Evolutionary conservation across 495 filamentous ascomycete species (phyloP).

Genomic region (Lepraria neglecta): DNA sequence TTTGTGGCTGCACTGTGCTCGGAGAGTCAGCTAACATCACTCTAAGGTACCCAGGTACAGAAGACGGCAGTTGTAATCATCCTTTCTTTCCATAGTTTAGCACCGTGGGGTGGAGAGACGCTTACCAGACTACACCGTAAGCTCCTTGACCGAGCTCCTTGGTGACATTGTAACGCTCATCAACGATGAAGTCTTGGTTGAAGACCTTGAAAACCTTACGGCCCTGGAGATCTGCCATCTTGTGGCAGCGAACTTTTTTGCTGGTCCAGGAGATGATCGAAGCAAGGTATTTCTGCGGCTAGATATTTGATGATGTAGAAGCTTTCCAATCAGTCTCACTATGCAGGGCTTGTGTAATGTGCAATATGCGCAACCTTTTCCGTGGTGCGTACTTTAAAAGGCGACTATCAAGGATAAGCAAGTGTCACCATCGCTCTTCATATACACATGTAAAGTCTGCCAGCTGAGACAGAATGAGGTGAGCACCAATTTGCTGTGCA

Average conservation of each 20-base stretch:
- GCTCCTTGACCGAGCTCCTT: conserved; percentile 98
- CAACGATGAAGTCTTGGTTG: conserved; percentile 98
- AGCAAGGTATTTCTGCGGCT: neutral
- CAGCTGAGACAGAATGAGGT: neutral
- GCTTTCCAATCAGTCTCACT: conserved; percentile 2
- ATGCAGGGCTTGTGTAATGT: neutral
- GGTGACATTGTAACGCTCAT: conserved; percentile 95
- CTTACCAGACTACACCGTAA: conserved; percentile 96
- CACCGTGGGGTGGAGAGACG: conserved; percentile 27
- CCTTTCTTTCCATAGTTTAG: neutral
- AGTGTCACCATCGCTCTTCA: neutral
- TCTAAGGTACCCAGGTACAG: too few species aligned
- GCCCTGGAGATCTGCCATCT: conserved; percentile 71
- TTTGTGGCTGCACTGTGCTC: conserved; percentile 78
- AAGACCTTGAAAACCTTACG: conserved; percentile 99
- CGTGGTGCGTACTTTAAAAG: neutral
- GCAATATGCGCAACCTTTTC: neutral
- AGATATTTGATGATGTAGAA: neutral
- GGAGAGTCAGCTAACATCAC: neutral
- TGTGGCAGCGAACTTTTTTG: neutral
- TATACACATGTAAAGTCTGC: neutral
- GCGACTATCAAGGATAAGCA: neutral
- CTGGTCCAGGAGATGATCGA: neutral
- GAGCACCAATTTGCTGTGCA: conserved; percentile 11
- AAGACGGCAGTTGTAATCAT: neutral